Evolutionary conservation across 148 eudicot species (phyloP).

Genomic region (Mesembryanthemum crystallinum): DNA sequence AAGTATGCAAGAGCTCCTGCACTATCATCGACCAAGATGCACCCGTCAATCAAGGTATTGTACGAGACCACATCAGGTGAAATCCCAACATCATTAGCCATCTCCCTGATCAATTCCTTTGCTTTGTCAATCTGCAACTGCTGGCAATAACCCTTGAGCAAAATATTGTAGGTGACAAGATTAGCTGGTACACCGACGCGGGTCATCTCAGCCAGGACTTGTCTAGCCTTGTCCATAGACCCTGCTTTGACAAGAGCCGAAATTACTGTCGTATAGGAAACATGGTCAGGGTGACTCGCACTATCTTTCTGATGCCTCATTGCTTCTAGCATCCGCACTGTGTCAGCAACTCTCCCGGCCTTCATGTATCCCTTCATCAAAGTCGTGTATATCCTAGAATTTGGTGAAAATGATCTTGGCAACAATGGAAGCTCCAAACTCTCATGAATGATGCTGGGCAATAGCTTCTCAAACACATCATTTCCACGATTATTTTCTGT

Average conservation of each 20-base stretch:
- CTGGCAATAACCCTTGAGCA: slow-evolving; percentile 86
- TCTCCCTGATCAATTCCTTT: slow-evolving; percentile 58
- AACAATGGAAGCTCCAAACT: slow-evolving; percentile 56
- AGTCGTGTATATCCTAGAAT: slow-evolving; percentile 84
- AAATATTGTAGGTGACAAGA: slow-evolving; percentile 74
- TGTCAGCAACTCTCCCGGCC: slow-evolving; percentile 72
- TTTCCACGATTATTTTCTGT: slow-evolving; percentile 14
- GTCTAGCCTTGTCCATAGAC: slow-evolving; percentile 72
- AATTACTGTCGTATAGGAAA: slow-evolving; percentile 81
- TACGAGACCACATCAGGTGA: slow-evolving; percentile 91
- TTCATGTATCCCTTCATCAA: slow-evolving; percentile 98
- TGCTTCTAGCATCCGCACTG: slow-evolving; percentile 79
- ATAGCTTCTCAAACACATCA: slow-evolving; percentile 53
- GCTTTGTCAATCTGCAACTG: slow-evolving; percentile 82
- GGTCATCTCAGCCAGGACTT: slow-evolving; percentile 76
- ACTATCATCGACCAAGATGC: slow-evolving; percentile 77
- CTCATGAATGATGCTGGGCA: slow-evolving; percentile 38
- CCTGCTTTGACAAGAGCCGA: slow-evolving; percentile 83
- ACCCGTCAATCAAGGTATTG: slow-evolving; percentile 86
- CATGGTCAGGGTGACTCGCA: slow-evolving; percentile 79
- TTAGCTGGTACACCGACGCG: slow-evolving; percentile 67
- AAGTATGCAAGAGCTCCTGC: slow-evolving; percentile 77
- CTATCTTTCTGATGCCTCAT: slow-evolving; percentile 81
- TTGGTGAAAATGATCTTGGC: slow-evolving; percentile 47
- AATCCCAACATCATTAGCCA: slow-evolving; percentile 53